Evolutionary conservation across 306 rosid genomes (phyloP), one percentile per base, ranked within the genome.

Genomic region (Amphicarpaea edgeworthii): DNA sequence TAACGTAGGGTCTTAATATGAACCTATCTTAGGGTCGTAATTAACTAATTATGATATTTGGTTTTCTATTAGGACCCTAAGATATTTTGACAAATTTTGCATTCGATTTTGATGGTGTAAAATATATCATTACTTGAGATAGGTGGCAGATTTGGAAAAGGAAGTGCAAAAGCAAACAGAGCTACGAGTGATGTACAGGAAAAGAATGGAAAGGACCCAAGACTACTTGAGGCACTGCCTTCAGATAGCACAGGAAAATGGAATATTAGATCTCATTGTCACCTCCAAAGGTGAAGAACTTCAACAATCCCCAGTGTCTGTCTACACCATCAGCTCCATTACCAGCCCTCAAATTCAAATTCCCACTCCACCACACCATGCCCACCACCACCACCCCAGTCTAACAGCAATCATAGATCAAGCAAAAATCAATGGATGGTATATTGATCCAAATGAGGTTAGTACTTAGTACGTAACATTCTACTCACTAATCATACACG

Each of bases 361-460:
- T 51, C 81, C 26, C 53, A 63, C 82, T 50, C 70, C 70, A 3
- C 2, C 15, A 2, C 63, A 14, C 8, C 76, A 43, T 12, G 63
- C 17, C 3, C 70, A 40, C 30, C 78, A 77, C 3, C 70, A 40
- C 30, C 78, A 77, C 40, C 73, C 87, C 3, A 71, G 61, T 61
- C 79, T 87, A 1, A 70, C 69, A 19, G n/a, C 77, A 64, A 74
- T 88, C 47, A 72, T 41, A 1, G 76, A 86, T 37, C 84, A 83
- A 72, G 89, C 93, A 70, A 79, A 88, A 76, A 64, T 43, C n/a
- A 85, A 81, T 20, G 93, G 96, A 45, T 90, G 97, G 96, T 82
- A 68, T 71, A 86, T 89, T 58, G 73, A 84, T 40, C 90, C 93
- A 6, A 38, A 43, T n/a, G 91, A 92, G 96, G 79, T 73, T 32